phyloP scores from a whole-genome alignment of 495 filamentous ascomycete genomes.

The Glutinoglossum americanum region DNA sequence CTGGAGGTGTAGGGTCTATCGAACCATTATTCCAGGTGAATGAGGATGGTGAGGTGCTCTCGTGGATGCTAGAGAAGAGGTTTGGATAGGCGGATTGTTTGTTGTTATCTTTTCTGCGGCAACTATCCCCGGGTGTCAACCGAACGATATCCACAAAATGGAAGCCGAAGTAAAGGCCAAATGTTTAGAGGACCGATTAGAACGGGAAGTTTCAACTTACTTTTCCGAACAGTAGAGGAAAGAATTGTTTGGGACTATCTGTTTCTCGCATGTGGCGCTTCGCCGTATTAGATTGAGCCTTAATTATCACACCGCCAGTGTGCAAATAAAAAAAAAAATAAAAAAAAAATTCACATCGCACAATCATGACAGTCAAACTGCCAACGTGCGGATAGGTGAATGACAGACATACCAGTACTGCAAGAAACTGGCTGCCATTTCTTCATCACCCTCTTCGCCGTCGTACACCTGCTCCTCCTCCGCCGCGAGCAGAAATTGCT shows the following conservation, averaged over 20 bases:
- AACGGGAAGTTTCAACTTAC: conserved; percentile 8
- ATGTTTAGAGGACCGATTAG: no score
- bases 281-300: no score
- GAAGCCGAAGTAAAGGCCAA: background rate
- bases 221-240: conserved; percentile 27
- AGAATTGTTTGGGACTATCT: conserved; percentile 41
- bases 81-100: conserved; percentile 5
- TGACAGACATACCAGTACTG: no score
- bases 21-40: conserved; percentile 8
- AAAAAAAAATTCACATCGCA: no score
- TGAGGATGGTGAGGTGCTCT: conserved; percentile 2
- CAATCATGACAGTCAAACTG: no score
- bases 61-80: background rate
- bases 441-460: no score
- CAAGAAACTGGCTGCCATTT: no score
- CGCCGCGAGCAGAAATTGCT: no score
- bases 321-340: no score
- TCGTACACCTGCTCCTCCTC: no score
- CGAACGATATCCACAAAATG: conserved; percentile 1
- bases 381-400: no score
- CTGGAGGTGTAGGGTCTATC: conserved; percentile 12
- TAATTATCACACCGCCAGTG: no score
- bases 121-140: conserved; percentile 10
- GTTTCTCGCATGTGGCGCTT: conserved; percentile 42
- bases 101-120: conserved; percentile 17